Percentiles rank a stretch among this genome's conserved stretches.
Conservation (phyloP, 164 flowering plant species). For the Chimonanthus praecox region DNA sequence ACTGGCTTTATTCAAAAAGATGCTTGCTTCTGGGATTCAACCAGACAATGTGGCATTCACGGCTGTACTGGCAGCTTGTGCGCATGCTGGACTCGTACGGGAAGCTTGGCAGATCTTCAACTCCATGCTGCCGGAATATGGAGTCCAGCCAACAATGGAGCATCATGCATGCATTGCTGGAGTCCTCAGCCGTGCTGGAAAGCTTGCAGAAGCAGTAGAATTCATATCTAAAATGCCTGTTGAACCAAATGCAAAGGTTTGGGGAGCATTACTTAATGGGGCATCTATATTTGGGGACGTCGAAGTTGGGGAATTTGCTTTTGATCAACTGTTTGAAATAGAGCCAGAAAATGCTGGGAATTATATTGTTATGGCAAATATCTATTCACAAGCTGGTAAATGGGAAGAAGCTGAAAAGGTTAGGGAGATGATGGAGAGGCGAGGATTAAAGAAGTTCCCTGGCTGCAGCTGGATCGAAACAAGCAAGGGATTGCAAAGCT, state of each 20-base stretch:
- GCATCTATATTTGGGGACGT: slow-evolving; percentile 58
- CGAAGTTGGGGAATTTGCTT: slow-evolving; percentile 56
- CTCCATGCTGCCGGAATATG: slow-evolving; percentile 35
- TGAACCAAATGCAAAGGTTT: slow-evolving; percentile 64
- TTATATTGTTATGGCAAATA: slow-evolving; percentile 64
- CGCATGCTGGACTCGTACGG: slow-evolving; percentile 62
- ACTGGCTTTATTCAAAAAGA: slow-evolving; percentile 41
- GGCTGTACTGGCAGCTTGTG: slow-evolving; percentile 72
- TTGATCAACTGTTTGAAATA: slow-evolving; percentile 50
- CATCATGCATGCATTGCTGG: slow-evolving; percentile 92
- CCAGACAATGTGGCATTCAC: slow-evolving; percentile 78
- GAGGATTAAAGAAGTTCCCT: slow-evolving; percentile 56
- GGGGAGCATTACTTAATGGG: slow-evolving; percentile 83
- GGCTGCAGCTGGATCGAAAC: slow-evolving; percentile 77
- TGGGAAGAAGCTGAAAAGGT: slow-evolving; percentile 73
- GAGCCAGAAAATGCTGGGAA: slow-evolving; percentile 78
- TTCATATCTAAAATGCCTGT: slow-evolving; percentile 63
- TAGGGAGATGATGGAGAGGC: slow-evolving; percentile 50
- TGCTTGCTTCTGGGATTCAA: slow-evolving; percentile 39
- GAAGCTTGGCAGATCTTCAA: slow-evolving; percentile 56
- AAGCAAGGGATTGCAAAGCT: slow-evolving; percentile 30
- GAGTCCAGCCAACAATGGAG: slow-evolving; percentile 51
- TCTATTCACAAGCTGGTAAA: slow-evolving; percentile 67
- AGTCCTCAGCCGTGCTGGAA: slow-evolving; percentile 65
- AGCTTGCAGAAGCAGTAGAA: slow-evolving; percentile 55